phyloP scores from a whole-genome alignment of 129 eudicot genomes.

The Chrysanthemum seticuspe region DNA sequence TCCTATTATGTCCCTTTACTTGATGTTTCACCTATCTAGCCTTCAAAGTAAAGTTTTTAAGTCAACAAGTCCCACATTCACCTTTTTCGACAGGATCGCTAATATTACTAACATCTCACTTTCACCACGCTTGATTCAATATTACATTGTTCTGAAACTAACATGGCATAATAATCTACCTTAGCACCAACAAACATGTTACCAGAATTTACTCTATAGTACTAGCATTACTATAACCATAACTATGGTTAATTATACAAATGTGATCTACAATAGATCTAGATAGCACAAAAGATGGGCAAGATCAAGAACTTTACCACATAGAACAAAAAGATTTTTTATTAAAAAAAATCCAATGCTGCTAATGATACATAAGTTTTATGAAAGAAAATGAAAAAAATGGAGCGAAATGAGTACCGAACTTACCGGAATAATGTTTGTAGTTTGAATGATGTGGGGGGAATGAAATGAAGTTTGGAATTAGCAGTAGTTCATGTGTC shows the following conservation, averaged over 20 bases:
- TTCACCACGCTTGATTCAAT: background rate
- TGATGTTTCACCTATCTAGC: slow-evolving; percentile 26
- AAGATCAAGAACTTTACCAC: background rate
- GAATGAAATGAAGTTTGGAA: no score
- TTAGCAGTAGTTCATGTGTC: no score
- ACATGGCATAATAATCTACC: no score
- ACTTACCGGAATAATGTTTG: slow-evolving; percentile 16
- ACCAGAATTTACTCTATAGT: no score
- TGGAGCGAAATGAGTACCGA: slow-evolving; percentile 6
- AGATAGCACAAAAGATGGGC: background rate
- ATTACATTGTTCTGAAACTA: background rate
- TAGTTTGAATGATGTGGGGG: background rate
- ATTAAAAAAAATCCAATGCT: background rate
- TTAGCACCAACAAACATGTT: no score
- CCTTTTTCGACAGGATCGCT: background rate
- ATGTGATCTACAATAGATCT: slow-evolving; percentile 33
- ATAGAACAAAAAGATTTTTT: background rate
- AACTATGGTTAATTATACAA: background rate
- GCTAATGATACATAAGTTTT: background rate
- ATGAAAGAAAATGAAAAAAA: background rate
- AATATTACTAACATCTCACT: background rate
- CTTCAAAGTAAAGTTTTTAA: slow-evolving; percentile 4
- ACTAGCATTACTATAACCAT: background rate
- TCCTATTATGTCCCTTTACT: slow-evolving; percentile 3
- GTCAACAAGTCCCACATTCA: slow-evolving; percentile 21